Evolutionary conservation across 2,329 filamentous ascomycete genomes (phyloP), one percentile per base, ranked within the genome.

Genomic region (Fusarium papillatum): DNA sequence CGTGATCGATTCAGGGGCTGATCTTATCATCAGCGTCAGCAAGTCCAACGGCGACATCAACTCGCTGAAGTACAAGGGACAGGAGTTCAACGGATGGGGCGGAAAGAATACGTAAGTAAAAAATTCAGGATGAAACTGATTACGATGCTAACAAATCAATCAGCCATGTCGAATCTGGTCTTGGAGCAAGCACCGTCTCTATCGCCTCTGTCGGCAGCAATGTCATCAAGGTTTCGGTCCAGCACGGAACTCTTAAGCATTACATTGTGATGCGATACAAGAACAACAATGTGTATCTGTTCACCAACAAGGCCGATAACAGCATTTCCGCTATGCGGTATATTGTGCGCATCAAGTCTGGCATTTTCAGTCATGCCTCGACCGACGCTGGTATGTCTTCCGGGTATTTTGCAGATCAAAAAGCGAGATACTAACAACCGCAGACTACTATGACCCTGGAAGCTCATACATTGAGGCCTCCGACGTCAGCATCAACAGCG

Each of bases 231-330:
- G 81, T 84, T 13, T 80, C 82, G 1, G 82, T 84, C 29, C 76
- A 75, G 22, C 79, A 82, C 62, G 82, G 82, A 46, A 82, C 81
- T 1, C 74, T 84, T 1, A 82, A 83, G 73, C 82, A 84, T 65
- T 83, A 82, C 63, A 78, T 84, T 34, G 78, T 83, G 24, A 75
- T 83, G 46, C 77, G 83, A 57, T 84, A 84, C 72, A 81, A 81
- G 64, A 83, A 84, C 76, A 81, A 82, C 67, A 83, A 84, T 62
- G 80, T 84, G 16, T 86, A 86, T 68, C 84, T 86, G 38, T 84
- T 86, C 72, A 86, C 84, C 72, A 86, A 86, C 74, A 86, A 85
- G 75, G 81, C 79, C 7, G 84, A 85, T 39, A 76, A 79, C 34
- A 84, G 82, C 34, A 80, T 85, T 36, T 83, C 83, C 4, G 84